Conservation (phyloP, 2,329 filamentous ascomycete species). For the Massarina eburnea region DNA sequence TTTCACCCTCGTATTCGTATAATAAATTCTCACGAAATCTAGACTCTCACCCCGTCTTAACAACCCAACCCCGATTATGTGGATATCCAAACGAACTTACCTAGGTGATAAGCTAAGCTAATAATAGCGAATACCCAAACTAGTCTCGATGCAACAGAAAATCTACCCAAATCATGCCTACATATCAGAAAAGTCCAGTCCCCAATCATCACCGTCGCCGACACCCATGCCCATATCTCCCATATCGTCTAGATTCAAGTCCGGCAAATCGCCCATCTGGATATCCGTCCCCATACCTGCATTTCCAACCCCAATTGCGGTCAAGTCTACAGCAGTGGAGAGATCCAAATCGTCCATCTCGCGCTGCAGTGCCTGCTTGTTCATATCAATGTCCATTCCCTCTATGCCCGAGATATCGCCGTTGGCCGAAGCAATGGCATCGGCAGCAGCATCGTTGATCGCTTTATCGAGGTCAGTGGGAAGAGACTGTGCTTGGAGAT, state of each 20-base stretch:
- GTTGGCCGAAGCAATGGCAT: conserved; percentile 27
- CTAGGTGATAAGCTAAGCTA: too few relatives aligned
- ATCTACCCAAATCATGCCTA: conserved; percentile 18
- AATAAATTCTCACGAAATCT: too few relatives aligned
- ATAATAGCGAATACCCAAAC: too few relatives aligned
- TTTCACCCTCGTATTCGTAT: too few relatives aligned
- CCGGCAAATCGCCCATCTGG: conserved; percentile 28
- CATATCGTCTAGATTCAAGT: conserved; percentile 33
- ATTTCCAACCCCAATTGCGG: conserved; percentile 33
- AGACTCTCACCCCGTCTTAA: too few relatives aligned
- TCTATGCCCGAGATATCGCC: conserved; percentile 19
- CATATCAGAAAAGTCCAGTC: conserved; percentile 46
- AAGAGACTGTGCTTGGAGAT: conserved; percentile 27
- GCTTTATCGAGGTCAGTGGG: conserved; percentile 37
- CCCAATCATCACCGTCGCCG: conserved; percentile 41
- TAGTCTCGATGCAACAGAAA: too few relatives aligned
- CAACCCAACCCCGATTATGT: too few relatives aligned
- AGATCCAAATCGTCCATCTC: conserved; percentile 34
- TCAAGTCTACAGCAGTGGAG: conserved; percentile 23
- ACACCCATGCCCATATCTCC: conserved; percentile 33
- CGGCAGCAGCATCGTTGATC: conserved; percentile 40
- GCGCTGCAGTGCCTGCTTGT: conserved; percentile 35
- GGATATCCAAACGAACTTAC: too few relatives aligned
- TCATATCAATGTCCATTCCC: conserved; percentile 19
- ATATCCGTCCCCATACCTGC: conserved; percentile 19